Evolutionary conservation across 2,329 filamentous ascomycete species (phyloP).

Genomic region (Berkeleyomyces basicola): DNA sequence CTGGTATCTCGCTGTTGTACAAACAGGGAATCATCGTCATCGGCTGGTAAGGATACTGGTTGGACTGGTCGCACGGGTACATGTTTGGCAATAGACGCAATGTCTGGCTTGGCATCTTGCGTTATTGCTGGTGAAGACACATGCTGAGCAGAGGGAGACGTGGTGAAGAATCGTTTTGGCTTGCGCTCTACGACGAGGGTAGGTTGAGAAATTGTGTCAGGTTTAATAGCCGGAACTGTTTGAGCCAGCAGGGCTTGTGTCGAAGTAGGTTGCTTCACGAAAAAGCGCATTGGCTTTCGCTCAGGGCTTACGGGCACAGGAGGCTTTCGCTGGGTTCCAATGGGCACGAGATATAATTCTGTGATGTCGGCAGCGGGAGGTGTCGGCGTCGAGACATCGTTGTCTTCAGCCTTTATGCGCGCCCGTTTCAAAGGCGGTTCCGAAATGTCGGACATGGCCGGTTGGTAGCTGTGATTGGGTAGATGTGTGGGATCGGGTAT

Average conservation of each 20-base stretch:
- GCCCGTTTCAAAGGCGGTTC: conserved; percentile 9
- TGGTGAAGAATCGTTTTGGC: not conserved
- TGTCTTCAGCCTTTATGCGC: not conserved
- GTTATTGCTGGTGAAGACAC: not conserved
- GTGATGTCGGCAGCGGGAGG: not conserved
- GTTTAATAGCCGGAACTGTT: not conserved
- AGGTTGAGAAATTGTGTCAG: not conserved
- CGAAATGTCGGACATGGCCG: not conserved
- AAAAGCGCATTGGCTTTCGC: conserved; percentile 5
- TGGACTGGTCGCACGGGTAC: not conserved
- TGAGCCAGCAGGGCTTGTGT: not conserved
- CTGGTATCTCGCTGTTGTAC: not conserved
- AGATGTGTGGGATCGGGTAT: not conserved
- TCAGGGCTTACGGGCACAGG: not conserved
- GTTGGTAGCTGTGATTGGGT: not conserved
- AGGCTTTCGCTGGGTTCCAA: not conserved
- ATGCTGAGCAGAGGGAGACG: not conserved
- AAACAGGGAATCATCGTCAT: conserved; percentile 10
- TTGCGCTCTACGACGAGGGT: not conserved
- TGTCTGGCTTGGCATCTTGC: not conserved
- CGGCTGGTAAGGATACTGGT: not conserved
- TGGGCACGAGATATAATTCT: conserved; percentile 9
- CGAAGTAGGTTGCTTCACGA: not conserved
- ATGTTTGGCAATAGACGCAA: not conserved
- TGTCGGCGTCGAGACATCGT: not conserved